phyloP scores from a whole-genome alignment of 2,329 filamentous ascomycete species.

The Lithohypha guttulata region DNA sequence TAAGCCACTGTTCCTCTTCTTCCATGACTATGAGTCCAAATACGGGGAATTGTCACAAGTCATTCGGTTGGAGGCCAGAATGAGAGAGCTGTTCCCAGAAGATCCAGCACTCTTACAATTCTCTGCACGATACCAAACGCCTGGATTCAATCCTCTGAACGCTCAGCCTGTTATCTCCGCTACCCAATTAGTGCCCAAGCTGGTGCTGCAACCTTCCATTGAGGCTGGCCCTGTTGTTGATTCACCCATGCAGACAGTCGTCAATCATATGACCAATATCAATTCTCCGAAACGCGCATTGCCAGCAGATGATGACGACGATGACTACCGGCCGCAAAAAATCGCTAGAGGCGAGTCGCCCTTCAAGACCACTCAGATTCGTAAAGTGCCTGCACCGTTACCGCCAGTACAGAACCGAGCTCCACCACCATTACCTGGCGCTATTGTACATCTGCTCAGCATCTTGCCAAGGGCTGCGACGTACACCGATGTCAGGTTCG shows the following conservation, averaged over 20 bases:
- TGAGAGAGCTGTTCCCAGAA: conserved; percentile 85
- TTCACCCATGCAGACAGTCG: conserved; percentile 28
- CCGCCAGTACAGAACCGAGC: conserved; percentile 26
- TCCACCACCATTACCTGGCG: conserved; percentile 61
- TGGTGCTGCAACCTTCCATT: conserved; percentile 28
- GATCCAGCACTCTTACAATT: conserved; percentile 70
- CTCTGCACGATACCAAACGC: conserved; percentile 59
- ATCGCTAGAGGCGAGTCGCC: conserved; percentile 82
- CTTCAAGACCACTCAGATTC: conserved; percentile 66
- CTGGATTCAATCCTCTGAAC: conserved; percentile 69
- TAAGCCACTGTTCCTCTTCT: conserved; percentile 78
- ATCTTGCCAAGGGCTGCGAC: conserved; percentile 63
- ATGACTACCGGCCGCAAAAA: conserved; percentile 72
- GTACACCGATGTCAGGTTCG: conserved; percentile 63
- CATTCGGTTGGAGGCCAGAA: conserved; percentile 78
- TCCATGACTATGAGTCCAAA: conserved; percentile 89
- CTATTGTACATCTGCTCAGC: conserved; percentile 52
- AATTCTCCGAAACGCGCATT: conserved; percentile 47
- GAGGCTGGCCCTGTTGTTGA: conserved; percentile 22
- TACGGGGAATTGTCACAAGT: conserved; percentile 91
- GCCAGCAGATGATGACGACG: conserved; percentile 52
- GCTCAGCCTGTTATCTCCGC: conserved; percentile 73
- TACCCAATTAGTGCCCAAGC: conserved; percentile 61
- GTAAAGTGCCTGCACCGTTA: conserved; percentile 75
- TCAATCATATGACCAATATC: conserved; percentile 26